Evolutionary conservation across 2,329 filamentous ascomycete genomes (phyloP), one percentile per base, ranked within the genome.

Genomic region (Ampelomyces quisqualis): DNA sequence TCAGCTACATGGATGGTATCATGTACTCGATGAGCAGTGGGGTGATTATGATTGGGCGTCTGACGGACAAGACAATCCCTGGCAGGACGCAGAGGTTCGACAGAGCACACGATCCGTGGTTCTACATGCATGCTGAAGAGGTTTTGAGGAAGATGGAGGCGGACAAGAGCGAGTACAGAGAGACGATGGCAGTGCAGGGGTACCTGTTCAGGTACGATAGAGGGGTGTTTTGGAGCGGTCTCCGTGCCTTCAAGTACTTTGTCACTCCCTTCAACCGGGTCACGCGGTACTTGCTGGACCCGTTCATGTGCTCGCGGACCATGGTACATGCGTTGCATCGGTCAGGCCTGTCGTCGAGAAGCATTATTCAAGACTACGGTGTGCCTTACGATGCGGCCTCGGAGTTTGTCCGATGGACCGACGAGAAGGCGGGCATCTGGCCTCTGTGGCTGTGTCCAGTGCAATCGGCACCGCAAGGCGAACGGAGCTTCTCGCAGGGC

Each of bases 1-100:
- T 74, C n/a, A 83, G 88, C 45, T 90, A 82, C 50, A 73, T 90
- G 2, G 86, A 89, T 44, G 84, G 76, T 1, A 84, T 88, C 29
- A 70, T 82, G n/a, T 87, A 79, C 58, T 75, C 79, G 0, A 67
- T 68, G 10, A 69, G 72, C 13, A 71, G 70, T 5, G 78, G 79
- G 0, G 74, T 86, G 1, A 67, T 88, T 29, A 84, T 84, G 60
- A 73, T 75, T 0, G 85, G 85, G 0, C 72, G 70, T 7, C 68
- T 86, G 11, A 74, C 75, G 1, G 71, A 85, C 35, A 58, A 69
- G 0, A 45, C 73, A 0, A 73, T 73, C 0, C 39, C 58, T 5
- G 54, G 49, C 7, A 47, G 38, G 9, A 55, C 60, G 18, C 63
- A 69, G 38, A 57, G 57, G 4, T 85, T 88, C 62, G 77, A 76